These are phyloP conservation scores for Luffa acutangula DNA, from an alignment of 306 rosid genomes.

Conservation along the genomic window DNA sequence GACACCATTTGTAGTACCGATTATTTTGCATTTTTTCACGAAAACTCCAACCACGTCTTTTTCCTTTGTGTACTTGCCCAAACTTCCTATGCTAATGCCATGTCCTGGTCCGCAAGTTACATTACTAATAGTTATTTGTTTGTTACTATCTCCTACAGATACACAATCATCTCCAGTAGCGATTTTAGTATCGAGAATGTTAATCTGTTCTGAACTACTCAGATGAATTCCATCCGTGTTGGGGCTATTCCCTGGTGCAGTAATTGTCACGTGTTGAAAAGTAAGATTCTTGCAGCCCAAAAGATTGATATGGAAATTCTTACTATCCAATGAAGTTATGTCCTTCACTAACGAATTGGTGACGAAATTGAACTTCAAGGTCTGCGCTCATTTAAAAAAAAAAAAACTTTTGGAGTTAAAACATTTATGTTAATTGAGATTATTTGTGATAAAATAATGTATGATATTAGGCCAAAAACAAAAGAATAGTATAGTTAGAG, in stretches of 20 bases:
- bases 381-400: neutral
- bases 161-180: neutral
- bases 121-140: too few species aligned
- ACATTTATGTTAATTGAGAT: too few species aligned
- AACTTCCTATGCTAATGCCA: neutral
- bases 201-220: neutral
- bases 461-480: neutral
- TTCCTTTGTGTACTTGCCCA: too few species aligned
- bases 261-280: neutral
- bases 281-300: neutral
- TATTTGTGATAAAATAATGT: too few species aligned
- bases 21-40: neutral
- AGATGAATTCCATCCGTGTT: neutral
- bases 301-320: neutral
- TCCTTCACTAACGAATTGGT: neutral
- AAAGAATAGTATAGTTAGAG: too few species aligned
- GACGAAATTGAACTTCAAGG: neutral
- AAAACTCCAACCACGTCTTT: neutral
- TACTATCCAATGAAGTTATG: too few species aligned
- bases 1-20: conserved; percentile 23
- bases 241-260: neutral
- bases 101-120: neutral
- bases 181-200: neutral
- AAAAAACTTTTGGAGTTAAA: too few species aligned
- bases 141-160: neutral